phyloP scores from a whole-genome alignment of 2,329 filamentous ascomycete genomes.

The Alternaria atra region DNA sequence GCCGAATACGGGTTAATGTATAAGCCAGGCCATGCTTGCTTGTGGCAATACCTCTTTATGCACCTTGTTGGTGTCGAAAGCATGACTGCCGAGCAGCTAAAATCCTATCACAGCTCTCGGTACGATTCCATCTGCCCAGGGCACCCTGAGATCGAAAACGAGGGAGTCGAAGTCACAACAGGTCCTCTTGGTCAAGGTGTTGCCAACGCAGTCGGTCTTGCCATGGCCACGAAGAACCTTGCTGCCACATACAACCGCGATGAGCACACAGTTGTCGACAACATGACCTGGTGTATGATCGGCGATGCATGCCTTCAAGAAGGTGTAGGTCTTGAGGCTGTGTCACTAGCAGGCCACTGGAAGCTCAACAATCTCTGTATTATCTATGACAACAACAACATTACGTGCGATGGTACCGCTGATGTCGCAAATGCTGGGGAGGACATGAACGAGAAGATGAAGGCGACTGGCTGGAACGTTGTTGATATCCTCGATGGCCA shows the following conservation, averaged over 20 bases:
- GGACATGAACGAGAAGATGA: conserved; percentile 67
- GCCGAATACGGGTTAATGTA: neutral
- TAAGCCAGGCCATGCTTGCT: conserved; percentile 58
- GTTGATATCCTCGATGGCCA: conserved; percentile 63
- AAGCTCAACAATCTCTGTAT: conserved; percentile 65
- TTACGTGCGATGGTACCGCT: conserved; percentile 65
- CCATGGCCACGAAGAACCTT: conserved; percentile 67
- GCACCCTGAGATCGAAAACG: conserved; percentile 66
- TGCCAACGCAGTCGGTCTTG: conserved; percentile 63
- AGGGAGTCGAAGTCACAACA: conserved; percentile 67
- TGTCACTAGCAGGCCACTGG: conserved; percentile 49
- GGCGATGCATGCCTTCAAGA: conserved; percentile 67
- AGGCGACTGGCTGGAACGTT: conserved; percentile 65
- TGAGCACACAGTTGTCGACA: conserved; percentile 58
- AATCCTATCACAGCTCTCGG: conserved; percentile 61
- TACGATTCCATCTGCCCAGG: conserved; percentile 61
- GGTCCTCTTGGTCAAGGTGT: conserved; percentile 68
- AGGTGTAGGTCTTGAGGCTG: conserved; percentile 65
- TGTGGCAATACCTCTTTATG: conserved; percentile 64
- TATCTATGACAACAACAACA: conserved; percentile 68
- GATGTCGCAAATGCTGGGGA: conserved; percentile 61
- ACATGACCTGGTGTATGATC: conserved; percentile 65
- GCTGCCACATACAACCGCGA: conserved; percentile 66
- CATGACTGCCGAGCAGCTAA: conserved; percentile 66
- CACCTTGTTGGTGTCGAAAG: conserved; percentile 62